Conservation (phyloP, 2,329 filamentous ascomycete species). For the Gyromitra esculenta region DNA sequence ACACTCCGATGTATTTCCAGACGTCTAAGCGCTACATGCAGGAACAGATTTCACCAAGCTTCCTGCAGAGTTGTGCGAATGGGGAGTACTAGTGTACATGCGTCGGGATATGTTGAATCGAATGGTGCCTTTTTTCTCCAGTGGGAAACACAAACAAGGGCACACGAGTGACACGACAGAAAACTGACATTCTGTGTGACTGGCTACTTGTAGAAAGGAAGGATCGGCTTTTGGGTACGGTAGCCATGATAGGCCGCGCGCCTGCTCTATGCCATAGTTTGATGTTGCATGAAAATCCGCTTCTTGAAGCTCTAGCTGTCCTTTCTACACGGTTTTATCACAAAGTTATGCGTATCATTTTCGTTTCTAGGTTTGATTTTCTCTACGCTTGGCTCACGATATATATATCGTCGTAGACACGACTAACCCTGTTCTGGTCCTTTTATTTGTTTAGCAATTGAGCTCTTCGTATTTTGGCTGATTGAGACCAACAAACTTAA, state of each 20-base stretch:
- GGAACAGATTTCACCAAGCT: constrained; percentile 1
- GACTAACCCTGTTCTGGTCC: neutral
- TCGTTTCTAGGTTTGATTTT: neutral
- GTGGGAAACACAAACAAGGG: neutral
- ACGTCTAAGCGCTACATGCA: constrained; percentile 16
- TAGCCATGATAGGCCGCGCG: constrained; percentile 12
- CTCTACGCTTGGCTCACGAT: neutral
- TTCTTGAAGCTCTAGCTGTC: neutral
- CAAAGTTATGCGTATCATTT: constrained; percentile 15
- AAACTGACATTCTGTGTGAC: constrained; percentile 7
- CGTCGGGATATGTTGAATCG: neutral
- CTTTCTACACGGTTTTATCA: constrained; percentile 8
- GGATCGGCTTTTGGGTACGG: neutral
- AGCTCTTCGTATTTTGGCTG: neutral
- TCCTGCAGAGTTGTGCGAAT: constrained; percentile 16
- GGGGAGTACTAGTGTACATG: neutral
- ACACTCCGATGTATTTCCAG: constrained; percentile 17
- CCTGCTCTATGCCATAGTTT: constrained; percentile 4
- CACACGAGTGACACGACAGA: neutral
- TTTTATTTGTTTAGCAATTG: neutral
- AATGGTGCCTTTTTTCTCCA: constrained; percentile 1
- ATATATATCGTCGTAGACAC: neutral
- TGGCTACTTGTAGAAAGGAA: neutral
- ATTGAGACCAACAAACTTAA: too few species aligned
- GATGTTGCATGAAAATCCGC: neutral